A percentile compares a stretch with the other conserved stretches of the same genome.
These are phyloP conservation scores for Wickerhamomyces sp. DNA, from an alignment of 1,139 yeast species.

Conservation along the genomic window DNA sequence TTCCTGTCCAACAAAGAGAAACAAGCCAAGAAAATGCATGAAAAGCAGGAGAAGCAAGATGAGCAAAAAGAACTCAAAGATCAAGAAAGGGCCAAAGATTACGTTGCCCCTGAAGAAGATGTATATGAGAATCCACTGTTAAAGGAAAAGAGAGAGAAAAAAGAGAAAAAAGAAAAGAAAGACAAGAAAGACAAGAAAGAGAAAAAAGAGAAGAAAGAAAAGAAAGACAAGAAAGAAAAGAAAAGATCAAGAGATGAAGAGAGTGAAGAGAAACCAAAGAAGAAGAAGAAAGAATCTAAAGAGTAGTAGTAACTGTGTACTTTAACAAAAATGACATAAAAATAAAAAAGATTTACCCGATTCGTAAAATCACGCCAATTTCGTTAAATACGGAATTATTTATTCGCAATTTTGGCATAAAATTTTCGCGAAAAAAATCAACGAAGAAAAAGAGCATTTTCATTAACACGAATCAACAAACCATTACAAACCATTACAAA, in stretches of 20 bases:
- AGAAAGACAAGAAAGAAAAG: slow-evolving; percentile 10
- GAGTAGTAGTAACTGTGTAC: background rate
- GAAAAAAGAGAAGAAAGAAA: slow-evolving; percentile 6
- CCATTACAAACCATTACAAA: background rate
- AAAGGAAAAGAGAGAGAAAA: slow-evolving; percentile 23
- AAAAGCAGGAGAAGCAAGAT: slow-evolving; percentile 74
- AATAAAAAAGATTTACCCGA: background rate
- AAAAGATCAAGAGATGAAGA: background rate
- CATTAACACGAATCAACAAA: slow-evolving; percentile 3
- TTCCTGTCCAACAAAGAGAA: slow-evolving; percentile 85
- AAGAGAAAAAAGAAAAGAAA: slow-evolving; percentile 42
- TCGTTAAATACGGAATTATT: background rate
- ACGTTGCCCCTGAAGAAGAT: slow-evolving; percentile 79
- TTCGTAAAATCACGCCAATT: background rate
- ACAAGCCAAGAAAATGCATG: slow-evolving; percentile 65
- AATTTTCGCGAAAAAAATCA: background rate
- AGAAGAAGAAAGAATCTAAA: background rate
- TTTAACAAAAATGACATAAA: too few species aligned
- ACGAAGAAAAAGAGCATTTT: too few species aligned
- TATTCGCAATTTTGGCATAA: background rate
- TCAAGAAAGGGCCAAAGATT: slow-evolving; percentile 72
- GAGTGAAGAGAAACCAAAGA: background rate
- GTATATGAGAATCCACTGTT: slow-evolving; percentile 31
- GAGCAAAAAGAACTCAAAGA: slow-evolving; percentile 63
- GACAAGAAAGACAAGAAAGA: slow-evolving; percentile 24